phyloP scores from a whole-genome alignment of 2,329 filamentous ascomycete species.

The Exophiala viscosa region DNA sequence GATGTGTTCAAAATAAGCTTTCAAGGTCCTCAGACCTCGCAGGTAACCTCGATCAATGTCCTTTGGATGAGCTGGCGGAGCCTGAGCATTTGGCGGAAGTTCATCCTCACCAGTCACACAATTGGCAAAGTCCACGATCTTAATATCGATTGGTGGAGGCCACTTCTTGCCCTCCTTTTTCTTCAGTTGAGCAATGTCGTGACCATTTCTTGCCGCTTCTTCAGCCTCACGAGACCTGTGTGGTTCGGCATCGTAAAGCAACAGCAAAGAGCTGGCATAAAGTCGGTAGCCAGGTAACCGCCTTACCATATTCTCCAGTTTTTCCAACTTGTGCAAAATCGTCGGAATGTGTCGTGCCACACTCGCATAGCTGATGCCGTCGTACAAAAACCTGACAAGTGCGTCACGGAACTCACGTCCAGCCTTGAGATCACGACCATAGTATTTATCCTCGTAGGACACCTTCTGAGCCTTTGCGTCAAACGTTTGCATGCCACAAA shows the following conservation, averaged over 20 bases:
- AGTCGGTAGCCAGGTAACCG: constrained; percentile 82
- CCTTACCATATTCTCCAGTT: constrained; percentile 78
- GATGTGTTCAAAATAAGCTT: constrained; percentile 81
- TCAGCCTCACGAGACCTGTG: constrained; percentile 33
- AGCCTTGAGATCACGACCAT: constrained; percentile 80
- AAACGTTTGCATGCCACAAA: constrained; percentile 96
- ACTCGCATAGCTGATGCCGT: constrained; percentile 76
- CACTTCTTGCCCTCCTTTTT: constrained; percentile 29
- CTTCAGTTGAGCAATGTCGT: constrained; percentile 27
- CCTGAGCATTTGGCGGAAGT: constrained; percentile 56
- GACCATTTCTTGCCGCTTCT: constrained; percentile 23
- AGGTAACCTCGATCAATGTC: constrained; percentile 87
- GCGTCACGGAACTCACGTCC: constrained; percentile 86
- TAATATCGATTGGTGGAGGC: constrained; percentile 70
- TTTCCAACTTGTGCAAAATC: constrained; percentile 76
- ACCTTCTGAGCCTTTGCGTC: constrained; percentile 78
- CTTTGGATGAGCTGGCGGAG: constrained; percentile 75
- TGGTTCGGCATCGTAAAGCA: constrained; percentile 89
- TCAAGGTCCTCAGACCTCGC: constrained; percentile 73
- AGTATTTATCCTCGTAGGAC: constrained; percentile 98
- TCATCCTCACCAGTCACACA: constrained; percentile 84
- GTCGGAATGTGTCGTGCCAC: constrained; percentile 82
- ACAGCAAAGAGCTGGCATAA: constrained; percentile 89
- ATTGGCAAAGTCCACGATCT: constrained; percentile 98
- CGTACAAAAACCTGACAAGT: constrained; percentile 83